Evolutionary conservation across 208 protist genomes (phyloP).

Genomic region (Wallacemonas sp.): DNA sequence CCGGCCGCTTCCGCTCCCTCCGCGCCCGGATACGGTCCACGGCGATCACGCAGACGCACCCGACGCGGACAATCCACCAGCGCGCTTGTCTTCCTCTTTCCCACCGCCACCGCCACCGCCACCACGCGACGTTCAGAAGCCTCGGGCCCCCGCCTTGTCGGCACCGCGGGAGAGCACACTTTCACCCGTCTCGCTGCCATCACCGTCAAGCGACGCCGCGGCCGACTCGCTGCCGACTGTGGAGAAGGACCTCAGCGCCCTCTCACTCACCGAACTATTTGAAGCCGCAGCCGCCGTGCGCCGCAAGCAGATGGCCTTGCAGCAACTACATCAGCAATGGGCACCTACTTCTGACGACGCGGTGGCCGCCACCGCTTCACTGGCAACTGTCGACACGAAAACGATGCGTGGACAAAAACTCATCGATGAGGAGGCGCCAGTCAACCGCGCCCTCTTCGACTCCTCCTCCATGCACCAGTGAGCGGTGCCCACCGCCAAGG

Average conservation of each 20-base stretch:
- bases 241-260: constrained; percentile 29
- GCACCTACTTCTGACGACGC: background rate
- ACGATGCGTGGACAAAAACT: background rate
- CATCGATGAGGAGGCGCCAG: background rate
- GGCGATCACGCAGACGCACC: no score
- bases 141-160: background rate
- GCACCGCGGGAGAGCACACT: no score
- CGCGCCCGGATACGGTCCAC: no score
- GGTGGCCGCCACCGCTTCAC: background rate
- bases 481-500: background rate
- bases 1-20: no score
- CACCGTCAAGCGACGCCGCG: background rate
- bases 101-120: constrained; percentile 5
- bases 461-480: background rate
- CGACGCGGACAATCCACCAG: no score
- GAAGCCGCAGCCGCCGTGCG: constrained; percentile 65
- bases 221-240: background rate
- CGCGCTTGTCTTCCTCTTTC: background rate
- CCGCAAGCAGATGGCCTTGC: constrained; percentile 45
- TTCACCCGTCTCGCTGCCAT: background rate
- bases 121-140: background rate
- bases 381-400: background rate
- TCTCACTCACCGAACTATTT: constrained; percentile 73
- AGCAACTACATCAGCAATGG: constrained; percentile 39
- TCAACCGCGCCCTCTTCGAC: constrained; percentile 5